phyloP scores from a whole-genome alignment of 2,329 filamentous ascomycete species.

The Pestalotiopsis sp. region DNA sequence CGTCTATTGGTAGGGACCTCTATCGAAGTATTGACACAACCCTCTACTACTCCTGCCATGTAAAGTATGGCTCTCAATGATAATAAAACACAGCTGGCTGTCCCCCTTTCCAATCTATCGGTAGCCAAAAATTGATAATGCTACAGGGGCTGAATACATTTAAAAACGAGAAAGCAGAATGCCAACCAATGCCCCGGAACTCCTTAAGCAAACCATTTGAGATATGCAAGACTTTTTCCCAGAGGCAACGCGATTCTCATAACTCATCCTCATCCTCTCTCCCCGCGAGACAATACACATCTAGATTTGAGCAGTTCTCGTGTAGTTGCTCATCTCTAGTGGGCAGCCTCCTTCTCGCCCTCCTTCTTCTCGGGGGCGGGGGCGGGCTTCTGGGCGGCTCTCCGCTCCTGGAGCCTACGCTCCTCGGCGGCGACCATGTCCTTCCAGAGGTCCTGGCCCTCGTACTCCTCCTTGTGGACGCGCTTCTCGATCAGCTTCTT shows the following conservation, averaged over 20 bases:
- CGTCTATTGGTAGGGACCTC: background rate
- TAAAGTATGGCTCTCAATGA: background rate
- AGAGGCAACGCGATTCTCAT: background rate
- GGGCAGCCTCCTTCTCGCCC: background rate
- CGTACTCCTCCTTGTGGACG: constrained; percentile 84
- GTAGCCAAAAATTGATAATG: background rate
- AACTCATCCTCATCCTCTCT: background rate
- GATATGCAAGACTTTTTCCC: background rate
- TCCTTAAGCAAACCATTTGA: background rate
- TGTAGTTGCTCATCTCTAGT: background rate
- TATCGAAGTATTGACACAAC: background rate
- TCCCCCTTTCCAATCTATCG: background rate
- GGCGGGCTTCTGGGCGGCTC: constrained; percentile 20
- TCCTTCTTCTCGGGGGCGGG: background rate
- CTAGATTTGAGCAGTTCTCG: background rate
- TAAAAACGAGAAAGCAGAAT: background rate
- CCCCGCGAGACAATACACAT: background rate
- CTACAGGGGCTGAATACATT: background rate
- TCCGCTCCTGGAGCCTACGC: constrained; percentile 50
- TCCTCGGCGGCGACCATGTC: constrained; percentile 87
- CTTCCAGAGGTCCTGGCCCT: constrained; percentile 92
- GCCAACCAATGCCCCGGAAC: background rate
- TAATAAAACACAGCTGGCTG: background rate
- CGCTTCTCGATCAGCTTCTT: constrained; percentile 84
- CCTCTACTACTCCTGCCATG: background rate